phyloP scores from a whole-genome alignment of 371 early-diverging fungal species.

The Parasitella parasitica region DNA sequence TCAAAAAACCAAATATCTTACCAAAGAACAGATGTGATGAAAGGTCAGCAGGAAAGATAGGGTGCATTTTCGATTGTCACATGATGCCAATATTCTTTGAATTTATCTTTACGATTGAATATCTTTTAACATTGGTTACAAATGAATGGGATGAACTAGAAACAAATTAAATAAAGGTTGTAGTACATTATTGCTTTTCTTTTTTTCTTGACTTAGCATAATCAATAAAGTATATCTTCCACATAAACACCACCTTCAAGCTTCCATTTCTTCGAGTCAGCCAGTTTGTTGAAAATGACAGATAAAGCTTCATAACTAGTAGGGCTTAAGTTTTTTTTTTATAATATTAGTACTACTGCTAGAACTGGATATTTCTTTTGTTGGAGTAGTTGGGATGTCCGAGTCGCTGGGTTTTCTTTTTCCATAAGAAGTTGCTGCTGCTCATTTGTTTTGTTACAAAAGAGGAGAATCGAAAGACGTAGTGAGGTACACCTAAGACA shows the following conservation, averaged over 20 bases:
- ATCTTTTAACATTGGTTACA: conserved; percentile 6
- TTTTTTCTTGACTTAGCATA: conserved; percentile 7
- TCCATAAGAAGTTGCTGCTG: neutral
- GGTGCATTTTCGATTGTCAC: too few relatives aligned
- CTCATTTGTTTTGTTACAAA: too few relatives aligned
- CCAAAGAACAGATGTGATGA: neutral
- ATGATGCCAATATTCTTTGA: neutral
- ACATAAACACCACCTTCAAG: neutral
- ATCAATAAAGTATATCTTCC: conserved; percentile 7
- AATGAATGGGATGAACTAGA: conserved; percentile 4
- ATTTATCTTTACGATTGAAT: neutral
- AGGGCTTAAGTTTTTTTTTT: neutral
- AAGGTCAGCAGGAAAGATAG: neutral
- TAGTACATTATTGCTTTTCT: conserved; percentile 4
- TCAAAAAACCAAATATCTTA: conserved; percentile 3
- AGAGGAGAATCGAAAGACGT: too few relatives aligned
- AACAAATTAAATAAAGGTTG: conserved; percentile 4
- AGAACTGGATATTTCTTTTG: neutral
- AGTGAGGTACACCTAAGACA: too few relatives aligned
- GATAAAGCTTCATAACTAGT: neutral
- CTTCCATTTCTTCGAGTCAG: neutral
- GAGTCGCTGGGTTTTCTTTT: conserved; percentile 4
- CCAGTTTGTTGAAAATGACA: neutral
- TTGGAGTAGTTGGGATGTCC: neutral
- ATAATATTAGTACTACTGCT: neutral